phyloP scores from a whole-genome alignment of 106 monocot species.

The Dactylorhiza incarnata region DNA sequence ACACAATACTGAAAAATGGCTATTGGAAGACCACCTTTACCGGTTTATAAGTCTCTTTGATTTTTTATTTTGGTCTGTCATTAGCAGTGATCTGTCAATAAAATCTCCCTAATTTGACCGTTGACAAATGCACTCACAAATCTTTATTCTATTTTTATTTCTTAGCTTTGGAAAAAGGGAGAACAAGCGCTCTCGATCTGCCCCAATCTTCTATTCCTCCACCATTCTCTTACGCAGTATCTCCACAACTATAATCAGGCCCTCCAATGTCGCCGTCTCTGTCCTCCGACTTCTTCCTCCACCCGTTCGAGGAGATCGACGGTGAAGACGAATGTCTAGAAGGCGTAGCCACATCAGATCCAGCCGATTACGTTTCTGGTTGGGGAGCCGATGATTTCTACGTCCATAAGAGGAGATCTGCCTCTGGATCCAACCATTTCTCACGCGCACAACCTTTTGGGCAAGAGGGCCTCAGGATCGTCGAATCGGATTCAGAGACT shows the following conservation, averaged over 20 bases:
- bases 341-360: neutral
- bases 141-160: too few relatives aligned
- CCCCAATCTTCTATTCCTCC: too few relatives aligned
- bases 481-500: slow-evolving; percentile 29
- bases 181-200: too few relatives aligned
- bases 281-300: neutral
- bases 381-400: slow-evolving; percentile 29
- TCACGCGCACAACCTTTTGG: slow-evolving; percentile 17
- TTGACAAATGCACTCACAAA: too few relatives aligned
- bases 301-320: slow-evolving; percentile 1
- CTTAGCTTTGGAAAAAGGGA: too few relatives aligned
- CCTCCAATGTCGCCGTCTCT: neutral
- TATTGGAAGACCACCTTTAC: too few relatives aligned
- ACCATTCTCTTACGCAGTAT: too few relatives aligned
- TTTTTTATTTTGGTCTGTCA: too few relatives aligned
- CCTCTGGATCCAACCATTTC: slow-evolving; percentile 21
- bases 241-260: neutral
- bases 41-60: too few relatives aligned
- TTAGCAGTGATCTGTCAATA: too few relatives aligned
- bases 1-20: too few relatives aligned
- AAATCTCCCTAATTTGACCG: too few relatives aligned
- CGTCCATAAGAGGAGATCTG: slow-evolving; percentile 11
- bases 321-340: neutral
- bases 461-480: slow-evolving; percentile 15
- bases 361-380: neutral